These are phyloP conservation scores for Abrus pulchellus DNA, from an alignment of 306 rosid genomes.

Conservation along the genomic window DNA sequence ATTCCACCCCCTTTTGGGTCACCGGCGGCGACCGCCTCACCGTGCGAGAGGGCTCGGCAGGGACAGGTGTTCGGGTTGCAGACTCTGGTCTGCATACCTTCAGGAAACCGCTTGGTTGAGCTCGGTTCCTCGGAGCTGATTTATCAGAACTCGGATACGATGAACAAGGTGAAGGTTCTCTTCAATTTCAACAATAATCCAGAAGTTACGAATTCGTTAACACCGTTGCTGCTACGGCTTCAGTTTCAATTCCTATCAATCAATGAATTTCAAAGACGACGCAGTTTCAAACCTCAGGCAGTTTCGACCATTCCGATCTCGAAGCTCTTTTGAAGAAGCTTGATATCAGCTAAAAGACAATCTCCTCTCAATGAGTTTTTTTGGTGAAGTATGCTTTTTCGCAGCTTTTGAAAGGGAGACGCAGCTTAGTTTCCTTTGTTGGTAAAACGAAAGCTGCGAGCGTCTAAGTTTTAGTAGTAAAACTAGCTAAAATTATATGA, in stretches of 20 bases:
- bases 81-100: constrained; percentile 81
- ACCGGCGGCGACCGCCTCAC: constrained; percentile 64
- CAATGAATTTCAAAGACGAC: constrained; percentile 50
- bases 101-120: constrained; percentile 83
- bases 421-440: no score
- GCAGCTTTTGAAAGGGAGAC: no score
- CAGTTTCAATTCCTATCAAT: constrained; percentile 42
- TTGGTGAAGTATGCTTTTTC: no score
- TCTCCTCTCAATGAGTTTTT: no score
- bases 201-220: constrained; percentile 63
- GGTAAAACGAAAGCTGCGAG: no score
- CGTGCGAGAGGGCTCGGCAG: constrained; percentile 82
- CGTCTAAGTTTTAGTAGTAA: no score
- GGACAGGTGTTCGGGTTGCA: constrained; percentile 72
- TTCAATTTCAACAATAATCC: constrained; percentile 77
- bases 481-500: no score
- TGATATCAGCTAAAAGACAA: constrained; percentile 55
- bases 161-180: constrained; percentile 72
- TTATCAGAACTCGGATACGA: constrained; percentile 74
- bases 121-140: constrained; percentile 86
- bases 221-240: constrained; percentile 1
- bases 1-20: constrained; percentile 73
- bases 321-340: constrained; percentile 84
- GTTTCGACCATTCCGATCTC: constrained; percentile 90
- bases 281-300: constrained; percentile 66